Conservation (phyloP, 495 filamentous ascomycete genomes). For the Glonium stellatum region DNA sequence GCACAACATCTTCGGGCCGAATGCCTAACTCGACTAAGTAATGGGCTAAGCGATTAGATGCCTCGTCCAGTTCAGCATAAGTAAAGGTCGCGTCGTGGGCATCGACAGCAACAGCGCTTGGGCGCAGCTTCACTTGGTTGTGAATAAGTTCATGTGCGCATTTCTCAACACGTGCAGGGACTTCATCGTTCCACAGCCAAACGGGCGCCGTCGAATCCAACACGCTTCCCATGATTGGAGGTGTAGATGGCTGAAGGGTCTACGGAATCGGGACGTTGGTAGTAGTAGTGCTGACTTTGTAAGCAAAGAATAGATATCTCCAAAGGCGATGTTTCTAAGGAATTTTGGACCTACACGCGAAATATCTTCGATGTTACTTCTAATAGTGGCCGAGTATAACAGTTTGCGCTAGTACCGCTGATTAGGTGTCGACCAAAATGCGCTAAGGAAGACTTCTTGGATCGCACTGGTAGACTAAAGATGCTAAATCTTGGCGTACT, state of each 20-base stretch:
- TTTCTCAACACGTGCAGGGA: constrained; percentile 34
- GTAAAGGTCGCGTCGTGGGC: constrained; percentile 32
- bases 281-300: neutral
- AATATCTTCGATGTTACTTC: neutral
- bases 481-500: too few species aligned
- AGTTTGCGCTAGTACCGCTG: too few species aligned
- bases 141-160: constrained; percentile 46
- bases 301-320: neutral
- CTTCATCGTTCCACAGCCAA: constrained; percentile 15
- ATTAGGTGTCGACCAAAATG: too few species aligned
- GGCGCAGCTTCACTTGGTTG: constrained; percentile 8
- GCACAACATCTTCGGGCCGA: constrained; percentile 32
- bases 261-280: neutral
- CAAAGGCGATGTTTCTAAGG: neutral
- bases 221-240: constrained; percentile 10
- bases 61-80: constrained; percentile 32
- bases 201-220: constrained; percentile 13
- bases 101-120: constrained; percentile 10
- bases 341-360: neutral
- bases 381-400: too few species aligned
- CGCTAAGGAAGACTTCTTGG: too few species aligned
- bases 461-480: neutral
- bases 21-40: constrained; percentile 31
- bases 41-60: constrained; percentile 33
- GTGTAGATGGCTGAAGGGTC: neutral